phyloP scores from a whole-genome alignment of 371 early-diverging fungal genomes.

The Neoconidiobolus thromboides region DNA sequence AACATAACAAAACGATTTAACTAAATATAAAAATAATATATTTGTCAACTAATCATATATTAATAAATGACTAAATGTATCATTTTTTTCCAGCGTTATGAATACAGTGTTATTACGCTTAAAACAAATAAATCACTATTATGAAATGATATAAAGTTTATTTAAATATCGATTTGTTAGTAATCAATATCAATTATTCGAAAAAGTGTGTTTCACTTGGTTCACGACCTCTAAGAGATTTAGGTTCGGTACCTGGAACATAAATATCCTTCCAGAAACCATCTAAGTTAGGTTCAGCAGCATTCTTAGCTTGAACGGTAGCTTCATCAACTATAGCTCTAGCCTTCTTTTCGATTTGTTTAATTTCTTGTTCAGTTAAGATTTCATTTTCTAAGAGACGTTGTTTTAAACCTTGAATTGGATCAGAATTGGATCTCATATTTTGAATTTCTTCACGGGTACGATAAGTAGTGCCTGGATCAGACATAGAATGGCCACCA shows the following conservation, averaged over 20 bases:
- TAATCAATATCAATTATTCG: too few relatives aligned
- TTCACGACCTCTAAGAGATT: conserved; percentile 58
- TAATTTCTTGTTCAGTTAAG: conserved; percentile 71
- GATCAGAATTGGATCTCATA: conserved; percentile 85
- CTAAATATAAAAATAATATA: too few relatives aligned
- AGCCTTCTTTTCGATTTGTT: conserved; percentile 76
- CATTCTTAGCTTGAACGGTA: conserved; percentile 62
- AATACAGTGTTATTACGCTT: too few relatives aligned
- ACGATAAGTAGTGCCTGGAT: conserved; percentile 96
- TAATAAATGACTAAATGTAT: too few relatives aligned
- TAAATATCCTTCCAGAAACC: conserved; percentile 76
- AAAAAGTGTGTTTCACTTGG: conserved; percentile 37
- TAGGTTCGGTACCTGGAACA: conserved; percentile 48
- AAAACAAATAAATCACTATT: too few relatives aligned
- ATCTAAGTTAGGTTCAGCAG: conserved; percentile 50
- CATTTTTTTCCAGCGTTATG: too few relatives aligned
- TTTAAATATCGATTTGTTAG: too few relatives aligned
- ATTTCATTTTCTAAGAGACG: conserved; percentile 46
- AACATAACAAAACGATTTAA: too few relatives aligned
- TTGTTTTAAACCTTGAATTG: conserved; percentile 78
- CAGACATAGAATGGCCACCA: conserved; percentile 99
- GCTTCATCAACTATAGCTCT: conserved; percentile 71
- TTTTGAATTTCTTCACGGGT: conserved; percentile 94
- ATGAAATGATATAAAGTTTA: too few relatives aligned
- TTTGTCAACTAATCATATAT: too few relatives aligned